Evolutionary conservation across 2,329 filamentous ascomycete species (phyloP).

Genomic region (Colletotrichum orbiculare): DNA sequence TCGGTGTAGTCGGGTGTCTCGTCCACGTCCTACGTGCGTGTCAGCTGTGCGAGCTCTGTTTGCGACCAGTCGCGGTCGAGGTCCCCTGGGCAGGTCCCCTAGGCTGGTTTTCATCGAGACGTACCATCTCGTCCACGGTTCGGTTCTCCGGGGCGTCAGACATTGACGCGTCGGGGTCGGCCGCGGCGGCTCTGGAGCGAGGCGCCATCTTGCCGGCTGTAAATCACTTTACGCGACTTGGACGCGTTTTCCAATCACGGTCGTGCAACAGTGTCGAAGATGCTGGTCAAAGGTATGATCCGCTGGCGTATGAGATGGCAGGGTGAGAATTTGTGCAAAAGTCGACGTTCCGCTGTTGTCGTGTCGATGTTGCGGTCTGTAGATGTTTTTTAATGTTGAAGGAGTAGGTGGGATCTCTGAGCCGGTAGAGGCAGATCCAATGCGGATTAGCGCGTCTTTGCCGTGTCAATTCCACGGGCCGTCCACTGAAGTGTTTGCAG

Average conservation of each 20-base stretch:
- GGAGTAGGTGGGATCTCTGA: conserved; percentile 37
- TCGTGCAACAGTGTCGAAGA: too few species aligned
- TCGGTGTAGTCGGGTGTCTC: conserved; percentile 75
- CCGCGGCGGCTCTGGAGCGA: conserved; percentile 63
- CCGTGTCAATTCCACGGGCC: conserved; percentile 28
- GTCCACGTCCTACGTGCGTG: conserved; percentile 63
- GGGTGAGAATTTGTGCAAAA: conserved; percentile 10
- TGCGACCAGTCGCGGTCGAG: not conserved
- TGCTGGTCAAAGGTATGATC: conserved; percentile 24
- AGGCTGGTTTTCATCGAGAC: conserved; percentile 33
- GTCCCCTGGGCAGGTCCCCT: not conserved
- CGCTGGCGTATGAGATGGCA: not conserved
- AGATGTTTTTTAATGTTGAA: conserved; percentile 35
- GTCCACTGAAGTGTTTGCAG: not conserved
- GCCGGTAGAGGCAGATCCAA: conserved; percentile 32
- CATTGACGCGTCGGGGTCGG: conserved; percentile 72
- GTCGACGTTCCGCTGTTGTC: conserved; percentile 16
- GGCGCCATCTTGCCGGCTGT: conserved; percentile 63
- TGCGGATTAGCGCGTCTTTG: conserved; percentile 34
- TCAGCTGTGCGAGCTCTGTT: conserved; percentile 17
- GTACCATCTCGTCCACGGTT: conserved; percentile 62
- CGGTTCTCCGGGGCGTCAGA: conserved; percentile 65
- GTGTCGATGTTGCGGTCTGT: conserved; percentile 24
- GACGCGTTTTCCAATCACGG: conserved; percentile 55
- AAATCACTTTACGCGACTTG: conserved; percentile 66